A percentile compares a stretch with the other conserved stretches of the same genome.
phyloP scores from a whole-genome alignment of 192 early-diverging fungal species.

The Coemansia sp. region DNA sequence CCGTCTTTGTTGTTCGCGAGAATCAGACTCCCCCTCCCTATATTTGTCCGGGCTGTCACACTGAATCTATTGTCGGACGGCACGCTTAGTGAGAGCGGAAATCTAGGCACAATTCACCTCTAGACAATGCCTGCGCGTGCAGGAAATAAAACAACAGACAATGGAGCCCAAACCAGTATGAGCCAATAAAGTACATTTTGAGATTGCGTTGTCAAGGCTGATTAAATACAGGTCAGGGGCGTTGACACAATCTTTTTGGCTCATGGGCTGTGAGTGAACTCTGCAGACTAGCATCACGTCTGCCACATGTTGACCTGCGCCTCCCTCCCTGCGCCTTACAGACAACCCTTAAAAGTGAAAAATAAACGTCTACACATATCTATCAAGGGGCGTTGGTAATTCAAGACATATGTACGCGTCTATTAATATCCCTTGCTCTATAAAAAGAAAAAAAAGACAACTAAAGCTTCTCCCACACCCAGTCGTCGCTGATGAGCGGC shows the following conservation, averaged over 20 bases:
- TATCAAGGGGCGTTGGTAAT: neutral
- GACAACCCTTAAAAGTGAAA: neutral
- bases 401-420: neutral
- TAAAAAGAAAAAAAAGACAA: slow-evolving; percentile 7
- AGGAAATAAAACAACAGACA: neutral
- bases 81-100: neutral
- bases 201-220: neutral
- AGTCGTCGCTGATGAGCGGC: slow-evolving; percentile 25
- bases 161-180: neutral
- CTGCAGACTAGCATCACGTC: neutral
- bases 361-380: neutral
- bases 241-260: neutral
- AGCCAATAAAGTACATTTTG: slow-evolving; percentile 4
- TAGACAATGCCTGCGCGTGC: slow-evolving; percentile 6
- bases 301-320: neutral
- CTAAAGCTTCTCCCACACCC: slow-evolving; percentile 32
- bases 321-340: neutral
- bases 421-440: neutral
- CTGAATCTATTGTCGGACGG: slow-evolving; percentile 11
- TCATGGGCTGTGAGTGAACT: too few species aligned
- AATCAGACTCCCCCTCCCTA: neutral
- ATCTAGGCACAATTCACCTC: neutral
- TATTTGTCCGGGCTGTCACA: neutral
- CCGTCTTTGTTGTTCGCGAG: neutral
- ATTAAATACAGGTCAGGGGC: neutral